Evolutionary conservation across 805 yeast genomes (phyloP), one percentile per base, ranked within the genome.

Genomic region (Hemisphaericaspora nanyangensis): DNA sequence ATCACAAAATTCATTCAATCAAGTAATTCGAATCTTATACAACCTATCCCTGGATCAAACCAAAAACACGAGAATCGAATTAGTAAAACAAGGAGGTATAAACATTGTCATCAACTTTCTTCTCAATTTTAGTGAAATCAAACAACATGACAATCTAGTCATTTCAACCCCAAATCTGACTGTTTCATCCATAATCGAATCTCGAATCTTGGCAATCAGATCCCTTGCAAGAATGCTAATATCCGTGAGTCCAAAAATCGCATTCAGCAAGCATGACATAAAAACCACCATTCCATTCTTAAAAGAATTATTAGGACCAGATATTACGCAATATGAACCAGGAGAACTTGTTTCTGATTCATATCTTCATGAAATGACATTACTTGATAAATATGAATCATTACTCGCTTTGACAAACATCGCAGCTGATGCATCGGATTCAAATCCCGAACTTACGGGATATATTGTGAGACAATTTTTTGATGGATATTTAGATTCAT

Each of bases 391-490:
- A 16, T 74, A 72, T 47, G 83, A 80, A 49, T 63, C 80, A 0
- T 59, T 85, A 29, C 52, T 81, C 17, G 86, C 90, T 0, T 65
- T 85, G 20, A 85, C 91, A 1, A 85, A 85, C 55, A 47, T 82
- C 6, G 75, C 87, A 0, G 70, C 86, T 0, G 43, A 68, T 2
- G 65, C 64, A 8, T 63, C 67, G 4, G n/a, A n/a, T n/a, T n/a
- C n/a, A n/a, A n/a, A n/a, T n/a, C 57, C 68, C 26, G 68, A 70
- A 7, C 60, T 71, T 19, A 63, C 56, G 10, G 60, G 70, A 5
- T 55, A 60, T 32, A 56, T 63, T 3, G 55, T 63, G 6, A 61
- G 68, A 35, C 77, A 80, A 74, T 49, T 66, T 1, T 65, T 65
- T 19, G 65, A 82, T 11, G 77, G 72, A 43, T 54, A 51, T 35